Evolutionary conservation across 768 basidiomycete species (phyloP).

Genomic region (Calocera viscosa): DNA sequence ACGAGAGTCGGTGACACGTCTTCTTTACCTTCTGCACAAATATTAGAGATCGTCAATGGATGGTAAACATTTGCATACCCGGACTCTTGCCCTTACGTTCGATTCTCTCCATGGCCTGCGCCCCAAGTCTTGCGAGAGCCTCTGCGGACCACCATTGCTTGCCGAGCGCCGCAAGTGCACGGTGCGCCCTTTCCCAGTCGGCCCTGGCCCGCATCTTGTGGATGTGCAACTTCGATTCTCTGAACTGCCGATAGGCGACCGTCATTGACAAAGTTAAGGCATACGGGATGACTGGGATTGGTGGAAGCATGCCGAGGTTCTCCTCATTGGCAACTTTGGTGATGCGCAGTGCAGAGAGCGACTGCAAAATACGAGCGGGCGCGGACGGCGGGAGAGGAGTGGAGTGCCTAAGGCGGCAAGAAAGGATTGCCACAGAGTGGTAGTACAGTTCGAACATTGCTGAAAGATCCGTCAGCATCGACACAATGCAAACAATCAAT

Average conservation of each 20-base stretch:
- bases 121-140: not conserved
- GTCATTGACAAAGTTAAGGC: constrained; percentile 3
- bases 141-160: constrained; percentile 5
- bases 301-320: not conserved
- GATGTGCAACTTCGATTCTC: constrained; percentile 1
- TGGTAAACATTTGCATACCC: not conserved
- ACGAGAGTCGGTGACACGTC: not conserved
- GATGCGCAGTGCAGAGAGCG: not conserved
- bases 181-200: constrained; percentile 4
- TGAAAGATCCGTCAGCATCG: not conserved
- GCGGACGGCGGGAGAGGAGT: not conserved
- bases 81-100: constrained; percentile 2
- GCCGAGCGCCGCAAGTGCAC: not conserved
- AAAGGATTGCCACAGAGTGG: not conserved
- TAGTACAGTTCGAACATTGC: constrained; percentile 6
- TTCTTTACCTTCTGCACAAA: not conserved
- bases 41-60: no score
- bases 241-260: not conserved
- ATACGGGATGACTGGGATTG: constrained; percentile 3
- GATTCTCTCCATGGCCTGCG: not conserved
- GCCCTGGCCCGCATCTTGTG: not conserved
- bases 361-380: not conserved
- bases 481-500: not conserved
- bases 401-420: not conserved
- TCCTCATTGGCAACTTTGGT: not conserved